phyloP scores from a whole-genome alignment of 352 stramenopile genomes.

The Globisporangium echinulatum region DNA sequence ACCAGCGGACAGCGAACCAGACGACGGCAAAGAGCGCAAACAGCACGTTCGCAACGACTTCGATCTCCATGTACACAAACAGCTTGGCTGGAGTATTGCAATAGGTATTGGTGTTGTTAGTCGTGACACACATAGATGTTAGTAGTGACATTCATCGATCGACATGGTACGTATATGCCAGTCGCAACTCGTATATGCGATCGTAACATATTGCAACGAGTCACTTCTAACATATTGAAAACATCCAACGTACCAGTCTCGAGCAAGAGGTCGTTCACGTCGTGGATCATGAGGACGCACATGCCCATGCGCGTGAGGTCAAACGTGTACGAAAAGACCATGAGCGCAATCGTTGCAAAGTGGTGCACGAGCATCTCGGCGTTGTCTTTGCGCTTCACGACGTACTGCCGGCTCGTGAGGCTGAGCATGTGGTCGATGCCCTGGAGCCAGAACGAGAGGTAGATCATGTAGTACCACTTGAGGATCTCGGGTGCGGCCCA shows the following conservation, averaged over 20 bases:
- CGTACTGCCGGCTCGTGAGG: conserved; percentile 75
- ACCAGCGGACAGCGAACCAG: conserved; percentile 72
- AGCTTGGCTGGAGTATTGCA: conserved; percentile 41
- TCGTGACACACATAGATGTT: too few relatives aligned
- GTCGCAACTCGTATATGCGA: too few relatives aligned
- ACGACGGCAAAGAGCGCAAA: conserved; percentile 62
- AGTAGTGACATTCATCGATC: background rate
- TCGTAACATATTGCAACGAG: too few relatives aligned
- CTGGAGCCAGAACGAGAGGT: conserved; percentile 77
- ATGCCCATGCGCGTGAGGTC: conserved; percentile 65
- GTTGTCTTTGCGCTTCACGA: conserved; percentile 80
- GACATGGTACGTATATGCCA: too few relatives aligned
- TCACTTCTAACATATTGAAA: background rate
- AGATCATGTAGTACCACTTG: conserved; percentile 85
- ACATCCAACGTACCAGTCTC: conserved; percentile 32
- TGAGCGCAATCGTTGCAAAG: conserved; percentile 69
- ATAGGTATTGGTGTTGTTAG: too few relatives aligned
- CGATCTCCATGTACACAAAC: conserved; percentile 70
- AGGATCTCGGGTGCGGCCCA: conserved; percentile 34
- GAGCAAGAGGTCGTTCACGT: conserved; percentile 74
- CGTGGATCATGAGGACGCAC: conserved; percentile 81
- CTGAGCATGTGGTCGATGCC: conserved; percentile 83
- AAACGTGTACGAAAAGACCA: conserved; percentile 69
- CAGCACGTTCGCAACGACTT: conserved; percentile 60
- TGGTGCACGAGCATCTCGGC: conserved; percentile 78